These are phyloP conservation scores for Alternaria sp. DNA, from an alignment of 2,329 filamentous ascomycete genomes.

Conservation along the genomic window DNA sequence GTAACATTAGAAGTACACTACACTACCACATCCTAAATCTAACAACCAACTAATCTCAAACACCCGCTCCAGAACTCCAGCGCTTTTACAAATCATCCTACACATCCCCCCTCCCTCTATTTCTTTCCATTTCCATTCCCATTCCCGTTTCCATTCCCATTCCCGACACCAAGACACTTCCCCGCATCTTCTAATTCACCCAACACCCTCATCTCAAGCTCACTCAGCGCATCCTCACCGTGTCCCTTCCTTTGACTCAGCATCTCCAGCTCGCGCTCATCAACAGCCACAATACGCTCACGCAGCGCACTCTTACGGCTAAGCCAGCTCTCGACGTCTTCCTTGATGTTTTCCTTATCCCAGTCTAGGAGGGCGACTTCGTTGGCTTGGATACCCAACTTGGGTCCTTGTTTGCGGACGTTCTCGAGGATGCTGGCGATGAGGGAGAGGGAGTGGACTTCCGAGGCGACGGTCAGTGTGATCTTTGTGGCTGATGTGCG, in stretches of 20 bases:
- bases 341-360: conserved; percentile 74
- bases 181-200: conserved; percentile 43
- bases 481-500: conserved; percentile 59
- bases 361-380: conserved; percentile 77
- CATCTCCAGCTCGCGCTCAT: conserved; percentile 73
- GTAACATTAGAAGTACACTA: neutral
- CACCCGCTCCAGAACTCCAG: conserved; percentile 8
- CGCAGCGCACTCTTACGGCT: conserved; percentile 71
- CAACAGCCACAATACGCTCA: conserved; percentile 75
- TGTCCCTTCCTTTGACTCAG: too few species aligned
- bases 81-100: conserved; percentile 8
- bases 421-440: conserved; percentile 74
- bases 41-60: neutral
- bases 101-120: neutral
- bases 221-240: conserved; percentile 52
- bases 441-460: conserved; percentile 79
- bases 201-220: conserved; percentile 78
- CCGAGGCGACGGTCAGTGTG: conserved; percentile 74
- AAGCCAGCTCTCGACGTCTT: conserved; percentile 85
- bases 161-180: conserved; percentile 45
- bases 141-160: conserved; percentile 15
- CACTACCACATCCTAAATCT: neutral
- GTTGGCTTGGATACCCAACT: conserved; percentile 58
- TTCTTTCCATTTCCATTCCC: neutral
- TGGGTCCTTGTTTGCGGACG: conserved; percentile 59